These are phyloP conservation scores for Sphagnum tenellum DNA, from an alignment of 225 moss, liverwort and hornwort genomes.

Conservation along the genomic window DNA sequence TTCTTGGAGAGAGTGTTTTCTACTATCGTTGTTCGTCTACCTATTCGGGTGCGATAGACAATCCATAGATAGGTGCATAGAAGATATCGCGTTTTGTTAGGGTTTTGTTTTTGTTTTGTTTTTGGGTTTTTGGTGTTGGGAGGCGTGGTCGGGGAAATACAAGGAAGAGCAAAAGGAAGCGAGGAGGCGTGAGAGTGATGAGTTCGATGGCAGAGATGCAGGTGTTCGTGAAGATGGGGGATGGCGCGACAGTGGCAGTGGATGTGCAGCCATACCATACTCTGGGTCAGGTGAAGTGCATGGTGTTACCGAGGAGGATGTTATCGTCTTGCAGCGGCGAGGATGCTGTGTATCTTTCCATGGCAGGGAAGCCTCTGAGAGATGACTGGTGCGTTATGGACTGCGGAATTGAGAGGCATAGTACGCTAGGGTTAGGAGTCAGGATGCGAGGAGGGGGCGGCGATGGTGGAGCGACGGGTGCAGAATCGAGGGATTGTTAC, in stretches of 20 bases:
- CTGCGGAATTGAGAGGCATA: constrained; percentile 19
- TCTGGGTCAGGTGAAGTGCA: constrained; percentile 33
- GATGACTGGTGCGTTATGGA: constrained; percentile 31
- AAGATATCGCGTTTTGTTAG: too few relatives aligned
- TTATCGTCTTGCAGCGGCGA: not conserved
- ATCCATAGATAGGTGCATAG: too few relatives aligned
- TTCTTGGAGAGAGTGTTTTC: too few relatives aligned
- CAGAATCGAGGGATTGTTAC: constrained; percentile 92
- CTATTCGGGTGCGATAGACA: too few relatives aligned
- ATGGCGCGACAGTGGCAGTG: constrained; percentile 40
- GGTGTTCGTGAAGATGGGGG: constrained; percentile 38
- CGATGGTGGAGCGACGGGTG: constrained; percentile 97
- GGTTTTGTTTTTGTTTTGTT: too few relatives aligned
- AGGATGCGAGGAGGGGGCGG: constrained; percentile 77
- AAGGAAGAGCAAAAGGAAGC: too few relatives aligned
- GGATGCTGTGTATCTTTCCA: constrained; percentile 26
- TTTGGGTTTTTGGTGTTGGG: too few relatives aligned
- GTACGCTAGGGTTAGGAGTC: constrained; percentile 65
- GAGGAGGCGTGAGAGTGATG: constrained; percentile 2
- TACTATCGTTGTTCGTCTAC: too few relatives aligned
- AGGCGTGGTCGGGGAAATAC: too few relatives aligned
- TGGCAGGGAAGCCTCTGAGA: constrained; percentile 43
- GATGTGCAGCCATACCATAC: constrained; percentile 28
- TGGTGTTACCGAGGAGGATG: constrained; percentile 5
- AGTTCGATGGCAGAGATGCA: constrained; percentile 27